These are phyloP conservation scores for Peterozyma xylosa DNA, from an alignment of 805 yeast species.

Conservation along the genomic window DNA sequence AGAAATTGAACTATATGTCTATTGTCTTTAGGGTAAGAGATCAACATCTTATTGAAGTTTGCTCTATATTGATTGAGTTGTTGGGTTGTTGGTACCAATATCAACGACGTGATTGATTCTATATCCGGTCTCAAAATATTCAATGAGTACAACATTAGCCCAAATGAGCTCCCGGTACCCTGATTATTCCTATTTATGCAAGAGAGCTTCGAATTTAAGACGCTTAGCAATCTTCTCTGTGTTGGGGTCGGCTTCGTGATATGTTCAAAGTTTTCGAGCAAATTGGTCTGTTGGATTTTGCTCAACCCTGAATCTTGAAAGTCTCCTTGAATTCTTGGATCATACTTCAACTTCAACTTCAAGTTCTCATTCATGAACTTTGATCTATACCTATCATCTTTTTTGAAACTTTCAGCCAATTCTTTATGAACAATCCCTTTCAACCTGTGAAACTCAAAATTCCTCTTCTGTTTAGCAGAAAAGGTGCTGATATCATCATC, in stretches of 20 bases:
- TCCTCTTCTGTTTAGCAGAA: too few species aligned
- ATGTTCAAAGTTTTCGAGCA: slow-evolving; percentile 5
- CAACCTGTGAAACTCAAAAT: too few species aligned
- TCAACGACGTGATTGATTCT: slow-evolving; percentile 13
- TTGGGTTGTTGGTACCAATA: slow-evolving; percentile 18
- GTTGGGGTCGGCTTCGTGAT: slow-evolving; percentile 17
- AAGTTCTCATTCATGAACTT: slow-evolving; percentile 4
- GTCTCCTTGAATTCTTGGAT: slow-evolving; percentile 4
- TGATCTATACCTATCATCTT: neutral
- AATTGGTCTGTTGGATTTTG: neutral
- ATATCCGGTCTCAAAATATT: slow-evolving; percentile 14
- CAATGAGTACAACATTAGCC: slow-evolving; percentile 19
- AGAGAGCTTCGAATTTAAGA: slow-evolving; percentile 18
- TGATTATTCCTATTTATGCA: slow-evolving; percentile 22
- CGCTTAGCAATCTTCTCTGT: slow-evolving; percentile 20
- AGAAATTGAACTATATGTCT: slow-evolving; percentile 20
- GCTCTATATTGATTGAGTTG: slow-evolving; percentile 17
- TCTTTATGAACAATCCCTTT: too few species aligned
- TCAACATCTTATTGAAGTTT: slow-evolving; percentile 10
- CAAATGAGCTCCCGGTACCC: slow-evolving; percentile 23
- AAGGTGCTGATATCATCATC: too few species aligned
- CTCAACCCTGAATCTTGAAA: slow-evolving; percentile 4
- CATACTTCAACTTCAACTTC: slow-evolving; percentile 5
- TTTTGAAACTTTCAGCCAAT: too few species aligned
- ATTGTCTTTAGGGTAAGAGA: slow-evolving; percentile 3